Conservation (phyloP, 1,284 basidiomycete genomes). For the Hymenochaete sp. region DNA sequence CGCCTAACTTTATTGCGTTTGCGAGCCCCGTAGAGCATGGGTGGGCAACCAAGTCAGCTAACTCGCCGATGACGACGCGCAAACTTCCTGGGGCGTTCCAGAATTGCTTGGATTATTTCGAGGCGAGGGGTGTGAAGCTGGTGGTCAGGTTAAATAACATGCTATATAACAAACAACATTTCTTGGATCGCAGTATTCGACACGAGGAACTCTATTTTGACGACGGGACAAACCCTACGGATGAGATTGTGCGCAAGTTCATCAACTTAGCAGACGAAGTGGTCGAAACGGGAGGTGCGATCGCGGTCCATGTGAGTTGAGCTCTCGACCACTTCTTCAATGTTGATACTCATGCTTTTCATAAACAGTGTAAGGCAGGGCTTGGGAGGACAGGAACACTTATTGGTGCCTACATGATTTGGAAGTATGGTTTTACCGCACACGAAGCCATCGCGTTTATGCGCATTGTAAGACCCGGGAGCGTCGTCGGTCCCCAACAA, state of each 20-base stretch:
- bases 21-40: conserved; percentile 82
- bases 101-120: conserved; percentile 90
- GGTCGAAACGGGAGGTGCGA: conserved; percentile 69
- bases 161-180: conserved; percentile 83
- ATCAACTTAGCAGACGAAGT: conserved; percentile 77
- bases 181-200: conserved; percentile 80
- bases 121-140: conserved; percentile 79
- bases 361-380: conserved; percentile 80
- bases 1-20: conserved; percentile 90
- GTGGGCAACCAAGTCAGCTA: conserved; percentile 51
- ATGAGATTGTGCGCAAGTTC: conserved; percentile 89
- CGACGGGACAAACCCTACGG: conserved; percentile 95
- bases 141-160: conserved; percentile 94
- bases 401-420: conserved; percentile 96
- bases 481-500: conserved; percentile 89
- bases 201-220: conserved; percentile 95
- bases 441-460: conserved; percentile 97
- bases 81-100: conserved; percentile 72
- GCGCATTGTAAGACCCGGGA: conserved; percentile 93
- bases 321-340: conserved; percentile 18
- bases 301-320: conserved; percentile 79
- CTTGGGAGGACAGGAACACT: conserved; percentile 90
- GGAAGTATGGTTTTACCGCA: conserved; percentile 99
- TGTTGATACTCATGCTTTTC: conserved; percentile 20
- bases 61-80: conserved; percentile 43